Evolutionary conservation across 306 rosid genomes (phyloP).

Genomic region (Quercus bicolor): DNA sequence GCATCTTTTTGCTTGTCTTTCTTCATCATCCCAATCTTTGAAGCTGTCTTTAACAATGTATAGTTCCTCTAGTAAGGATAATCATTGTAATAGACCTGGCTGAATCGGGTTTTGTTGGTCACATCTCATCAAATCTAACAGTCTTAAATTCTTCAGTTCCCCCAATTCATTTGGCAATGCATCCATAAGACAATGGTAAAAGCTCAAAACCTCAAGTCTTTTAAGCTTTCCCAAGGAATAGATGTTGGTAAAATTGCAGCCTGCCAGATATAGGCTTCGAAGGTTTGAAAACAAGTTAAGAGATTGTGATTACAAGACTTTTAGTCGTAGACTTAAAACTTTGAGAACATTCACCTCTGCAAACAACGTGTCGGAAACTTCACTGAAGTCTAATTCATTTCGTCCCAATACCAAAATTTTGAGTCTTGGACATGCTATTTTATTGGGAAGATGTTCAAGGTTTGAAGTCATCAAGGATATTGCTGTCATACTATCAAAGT

Average conservation of each 20-base stretch:
- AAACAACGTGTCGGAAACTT: not conserved
- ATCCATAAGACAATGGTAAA: rapidly evolving
- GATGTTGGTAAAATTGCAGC: not conserved
- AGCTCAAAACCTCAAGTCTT: conserved; percentile 13
- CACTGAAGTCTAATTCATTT: not conserved
- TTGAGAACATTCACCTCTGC: not conserved
- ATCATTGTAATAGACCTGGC: too few species aligned
- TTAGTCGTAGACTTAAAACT: not conserved
- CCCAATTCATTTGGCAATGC: not conserved
- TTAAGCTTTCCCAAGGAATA: not conserved
- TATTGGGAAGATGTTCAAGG: not conserved
- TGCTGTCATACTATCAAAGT: not conserved
- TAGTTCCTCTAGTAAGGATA: too few species aligned
- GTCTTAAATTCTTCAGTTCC: too few species aligned
- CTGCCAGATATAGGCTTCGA: not conserved
- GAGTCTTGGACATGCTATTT: not conserved
- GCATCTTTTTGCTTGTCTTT: too few species aligned
- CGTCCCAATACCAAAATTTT: not conserved
- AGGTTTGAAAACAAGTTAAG: not conserved
- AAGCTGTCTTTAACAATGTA: too few species aligned
- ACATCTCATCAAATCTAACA: too few species aligned
- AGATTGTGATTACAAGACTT: not conserved
- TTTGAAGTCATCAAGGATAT: not conserved
- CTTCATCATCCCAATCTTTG: too few species aligned
- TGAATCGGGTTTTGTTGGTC: too few species aligned